Percentiles rank a stretch among this genome's conserved stretches.
Conservation (phyloP, 306 rosid species). For the Chamaecrista fasciculata region DNA sequence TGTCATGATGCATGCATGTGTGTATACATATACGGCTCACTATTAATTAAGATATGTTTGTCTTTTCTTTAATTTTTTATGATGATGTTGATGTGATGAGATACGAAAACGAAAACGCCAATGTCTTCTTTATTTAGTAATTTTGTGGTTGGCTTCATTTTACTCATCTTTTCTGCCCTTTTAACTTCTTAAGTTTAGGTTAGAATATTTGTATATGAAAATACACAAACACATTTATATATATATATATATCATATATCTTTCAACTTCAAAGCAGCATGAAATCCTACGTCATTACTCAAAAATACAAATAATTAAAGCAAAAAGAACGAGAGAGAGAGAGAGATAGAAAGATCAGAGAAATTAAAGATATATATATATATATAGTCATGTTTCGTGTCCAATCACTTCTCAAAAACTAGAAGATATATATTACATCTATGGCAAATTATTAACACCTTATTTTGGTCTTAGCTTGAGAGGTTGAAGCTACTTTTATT, state of each 20-base stretch:
- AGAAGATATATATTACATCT: too few species aligned
- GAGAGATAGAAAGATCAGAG: too few species aligned
- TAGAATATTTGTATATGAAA: too few species aligned
- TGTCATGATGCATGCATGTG: constrained; percentile 36
- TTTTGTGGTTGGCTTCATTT: constrained; percentile 32
- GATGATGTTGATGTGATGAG: constrained; percentile 25
- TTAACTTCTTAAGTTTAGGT: constrained; percentile 35
- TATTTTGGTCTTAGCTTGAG: too few species aligned
- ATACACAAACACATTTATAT: too few species aligned
- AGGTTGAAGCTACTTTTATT: too few species aligned
- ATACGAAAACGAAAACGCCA: constrained; percentile 22
- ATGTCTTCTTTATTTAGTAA: not conserved
- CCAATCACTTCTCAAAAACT: too few species aligned
- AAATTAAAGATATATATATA: too few species aligned
- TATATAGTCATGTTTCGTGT: too few species aligned
- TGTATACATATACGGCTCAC: too few species aligned
- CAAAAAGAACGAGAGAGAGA: not conserved
- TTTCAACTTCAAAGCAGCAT: constrained; percentile 22
- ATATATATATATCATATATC: too few species aligned
- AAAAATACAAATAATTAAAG: not conserved
- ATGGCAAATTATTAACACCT: too few species aligned
- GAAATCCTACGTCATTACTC: constrained; percentile 26
- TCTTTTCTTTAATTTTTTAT: not conserved
- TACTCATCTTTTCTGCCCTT: not conserved
- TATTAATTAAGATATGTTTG: not conserved